Conservation (phyloP, 371 early-diverging fungal genomes). For the Coemansia sp. region DNA sequence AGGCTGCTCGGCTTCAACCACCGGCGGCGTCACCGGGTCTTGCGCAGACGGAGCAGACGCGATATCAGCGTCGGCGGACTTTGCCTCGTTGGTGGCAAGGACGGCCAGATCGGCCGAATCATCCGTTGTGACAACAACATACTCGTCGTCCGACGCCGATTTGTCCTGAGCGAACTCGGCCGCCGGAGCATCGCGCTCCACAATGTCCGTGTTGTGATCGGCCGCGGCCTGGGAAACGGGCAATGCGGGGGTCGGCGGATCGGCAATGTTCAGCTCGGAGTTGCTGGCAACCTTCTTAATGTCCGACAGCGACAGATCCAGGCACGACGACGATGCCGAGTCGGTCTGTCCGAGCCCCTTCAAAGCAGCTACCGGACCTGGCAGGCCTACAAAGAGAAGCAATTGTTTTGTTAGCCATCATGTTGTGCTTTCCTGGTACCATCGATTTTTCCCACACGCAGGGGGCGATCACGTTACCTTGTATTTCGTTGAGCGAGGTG, state of each 20-base stretch:
- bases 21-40: background rate
- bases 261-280: background rate
- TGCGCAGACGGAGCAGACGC: background rate
- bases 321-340: constrained; percentile 35
- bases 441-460: background rate
- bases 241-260: background rate
- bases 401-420: background rate
- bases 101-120: background rate
- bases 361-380: constrained; percentile 17
- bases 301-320: constrained; percentile 38
- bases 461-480: constrained; percentile 5
- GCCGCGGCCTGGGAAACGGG: background rate
- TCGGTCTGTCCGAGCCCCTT: constrained; percentile 17
- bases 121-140: constrained; percentile 7
- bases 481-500: constrained; percentile 3
- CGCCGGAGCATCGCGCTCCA: background rate
- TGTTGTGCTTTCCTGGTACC: background rate
- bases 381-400: constrained; percentile 4
- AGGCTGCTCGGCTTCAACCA: background rate
- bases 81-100: background rate
- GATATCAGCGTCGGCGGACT: background rate
- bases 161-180: background rate
- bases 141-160: constrained; percentile 1
- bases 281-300: constrained; percentile 13
- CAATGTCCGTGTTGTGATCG: background rate